Evolutionary conservation across 768 basidiomycete genomes (phyloP), one percentile per base, ranked within the genome.

Genomic region (Strobilomyces echinocephalus): DNA sequence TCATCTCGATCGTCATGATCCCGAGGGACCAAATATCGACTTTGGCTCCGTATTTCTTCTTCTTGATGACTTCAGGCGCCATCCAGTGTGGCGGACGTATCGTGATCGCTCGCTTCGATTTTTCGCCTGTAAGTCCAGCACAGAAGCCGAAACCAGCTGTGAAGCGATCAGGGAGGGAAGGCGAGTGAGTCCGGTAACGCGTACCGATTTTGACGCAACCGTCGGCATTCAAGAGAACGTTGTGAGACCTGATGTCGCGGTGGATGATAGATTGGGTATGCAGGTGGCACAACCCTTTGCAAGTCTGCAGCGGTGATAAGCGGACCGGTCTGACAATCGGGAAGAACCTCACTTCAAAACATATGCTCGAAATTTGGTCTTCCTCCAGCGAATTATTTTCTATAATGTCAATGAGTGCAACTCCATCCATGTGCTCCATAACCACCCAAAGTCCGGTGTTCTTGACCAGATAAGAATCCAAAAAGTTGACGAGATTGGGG

Each of bases 1-100:
- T 95, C 95, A 97, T 97, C 78, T 97, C 92, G 56, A 97, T 97
- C 5, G 93, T 93, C 93, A 97, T 95, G 72, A 97, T 97, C 5
- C 94, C 94, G 9, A 97, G 80, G 12, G 91, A 93, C 94, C 94
- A 97, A 47, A 97, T 92, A 63, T 95, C 94, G 20, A 95, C 94
- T 70, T 95, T 95, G 24, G 92, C 91, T 43, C 94, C 93, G 64
- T 97, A 97, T 70, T 94, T 92, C 72, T 95, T 95, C 69, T 94
- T 90, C 73, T 93, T 95, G 63, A 97, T 93, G 49, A 97, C 92
- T 69, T 97, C 94, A n/a, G 94, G 94, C 3, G 94, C 94, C 94
- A 97, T 97, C 94, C 94, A 95, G 72, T 95, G 95, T 1, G 94
- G 94, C 11, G 93, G 95, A 33, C 94, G 94, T 5, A 97, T 93